Conservation (phyloP, 2,329 filamentous ascomycete species). For the Paramyrothecium roridum region DNA sequence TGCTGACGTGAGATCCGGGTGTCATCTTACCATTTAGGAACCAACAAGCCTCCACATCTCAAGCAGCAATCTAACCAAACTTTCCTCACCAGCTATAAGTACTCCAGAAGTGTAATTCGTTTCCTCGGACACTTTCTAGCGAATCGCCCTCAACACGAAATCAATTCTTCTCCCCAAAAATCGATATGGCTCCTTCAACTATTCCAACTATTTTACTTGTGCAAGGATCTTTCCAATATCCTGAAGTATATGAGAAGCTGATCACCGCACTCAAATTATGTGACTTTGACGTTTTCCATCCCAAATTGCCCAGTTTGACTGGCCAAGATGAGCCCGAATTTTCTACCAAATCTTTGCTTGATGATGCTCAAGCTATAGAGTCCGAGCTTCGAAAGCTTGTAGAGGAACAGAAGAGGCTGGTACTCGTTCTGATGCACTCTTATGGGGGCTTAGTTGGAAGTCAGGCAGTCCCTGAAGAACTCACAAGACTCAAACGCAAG, state of each 20-base stretch:
- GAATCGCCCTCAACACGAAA: too few species aligned
- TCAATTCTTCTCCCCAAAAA: neutral
- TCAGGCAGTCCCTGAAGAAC: neutral
- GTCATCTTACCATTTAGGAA: too few species aligned
- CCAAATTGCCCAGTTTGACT: neutral
- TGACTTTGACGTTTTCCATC: neutral
- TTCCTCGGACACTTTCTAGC: too few species aligned
- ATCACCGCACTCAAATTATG: neutral
- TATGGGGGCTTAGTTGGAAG: neutral
- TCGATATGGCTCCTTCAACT: neutral
- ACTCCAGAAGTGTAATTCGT: too few species aligned
- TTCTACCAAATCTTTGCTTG: neutral
- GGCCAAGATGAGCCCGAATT: neutral
- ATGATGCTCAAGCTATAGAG: neutral
- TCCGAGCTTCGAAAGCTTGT: neutral
- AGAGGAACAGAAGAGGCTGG: neutral
- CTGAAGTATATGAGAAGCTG: neutral
- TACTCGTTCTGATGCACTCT: neutral
- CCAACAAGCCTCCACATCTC: too few species aligned
- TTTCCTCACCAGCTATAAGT: too few species aligned
- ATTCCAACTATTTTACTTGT: neutral
- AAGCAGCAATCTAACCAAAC: too few species aligned
- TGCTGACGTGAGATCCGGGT: too few species aligned
- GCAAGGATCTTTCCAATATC: neutral
- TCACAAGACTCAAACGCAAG: neutral